Percentiles rank a stretch among this genome's conserved stretches.
phyloP scores from a whole-genome alignment of 106 monocot species.

The Vanilla planifolia region DNA sequence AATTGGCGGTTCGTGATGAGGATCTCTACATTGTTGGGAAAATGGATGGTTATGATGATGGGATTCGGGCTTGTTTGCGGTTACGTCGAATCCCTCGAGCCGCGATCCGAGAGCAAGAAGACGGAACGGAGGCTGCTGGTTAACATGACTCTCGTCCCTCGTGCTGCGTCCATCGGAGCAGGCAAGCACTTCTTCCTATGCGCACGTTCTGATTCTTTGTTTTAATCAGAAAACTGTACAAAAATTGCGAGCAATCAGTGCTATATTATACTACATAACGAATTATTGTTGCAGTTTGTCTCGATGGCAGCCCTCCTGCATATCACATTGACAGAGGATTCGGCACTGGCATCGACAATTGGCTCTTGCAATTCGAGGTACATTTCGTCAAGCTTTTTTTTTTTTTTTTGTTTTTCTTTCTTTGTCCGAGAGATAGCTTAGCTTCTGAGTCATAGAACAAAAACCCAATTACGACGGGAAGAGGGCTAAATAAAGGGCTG shows the following conservation, averaged over 20 bases:
- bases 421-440: neutral
- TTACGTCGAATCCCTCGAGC: neutral
- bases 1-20: neutral
- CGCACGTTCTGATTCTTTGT: neutral
- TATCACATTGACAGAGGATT: slow-evolving; percentile 63
- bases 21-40: neutral
- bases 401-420: neutral
- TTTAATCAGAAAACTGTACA: neutral
- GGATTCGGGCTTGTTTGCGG: neutral
- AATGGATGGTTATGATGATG: neutral
- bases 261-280: neutral
- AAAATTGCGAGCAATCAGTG: neutral
- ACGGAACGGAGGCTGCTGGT: slow-evolving; percentile 24
- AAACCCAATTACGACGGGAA: neutral
- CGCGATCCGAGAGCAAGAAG: neutral
- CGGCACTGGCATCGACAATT: slow-evolving; percentile 43
- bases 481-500: no score
- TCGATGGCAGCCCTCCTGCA: slow-evolving; percentile 79
- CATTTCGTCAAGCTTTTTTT: no score
- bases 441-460: neutral
- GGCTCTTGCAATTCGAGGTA: slow-evolving; percentile 86
- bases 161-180: slow-evolving; percentile 35
- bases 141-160: slow-evolving; percentile 49
- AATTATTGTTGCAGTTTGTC: slow-evolving; percentile 44
- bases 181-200: slow-evolving; percentile 18